phyloP scores from a whole-genome alignment of 1,284 basidiomycete genomes.

The Apiotrichum gracile region DNA sequence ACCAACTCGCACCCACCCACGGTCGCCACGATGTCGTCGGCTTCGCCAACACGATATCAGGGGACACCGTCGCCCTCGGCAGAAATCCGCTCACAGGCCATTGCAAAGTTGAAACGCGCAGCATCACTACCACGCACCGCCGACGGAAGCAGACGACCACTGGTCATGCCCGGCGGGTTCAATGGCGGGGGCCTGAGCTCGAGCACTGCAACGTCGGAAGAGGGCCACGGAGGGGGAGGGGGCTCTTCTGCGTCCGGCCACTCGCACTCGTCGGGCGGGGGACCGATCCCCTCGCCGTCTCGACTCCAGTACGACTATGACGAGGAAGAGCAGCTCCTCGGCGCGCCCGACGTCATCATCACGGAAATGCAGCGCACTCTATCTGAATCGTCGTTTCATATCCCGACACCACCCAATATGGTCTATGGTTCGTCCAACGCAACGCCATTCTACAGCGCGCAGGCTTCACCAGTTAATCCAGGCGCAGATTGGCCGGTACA shows the following conservation, averaged over 20 bases:
- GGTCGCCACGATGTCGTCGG: slow-evolving; percentile 3
- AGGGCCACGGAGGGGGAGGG: slow-evolving; percentile 2
- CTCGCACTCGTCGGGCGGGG: background rate
- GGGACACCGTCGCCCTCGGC: slow-evolving; percentile 7
- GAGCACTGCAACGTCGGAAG: background rate
- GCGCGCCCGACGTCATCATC: slow-evolving; percentile 5
- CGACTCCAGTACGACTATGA: slow-evolving; percentile 7
- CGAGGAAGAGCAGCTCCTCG: slow-evolving; percentile 33
- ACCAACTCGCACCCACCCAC: background rate
- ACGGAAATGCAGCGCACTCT: slow-evolving; percentile 35
- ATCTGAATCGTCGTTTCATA: slow-evolving; percentile 30
- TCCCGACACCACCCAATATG: slow-evolving; percentile 25
- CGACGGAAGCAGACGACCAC: slow-evolving; percentile 70
- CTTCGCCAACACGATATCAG: slow-evolving; percentile 6
- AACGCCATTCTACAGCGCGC: slow-evolving; percentile 16
- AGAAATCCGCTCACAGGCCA: slow-evolving; percentile 62
- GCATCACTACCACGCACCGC: slow-evolving; percentile 82
- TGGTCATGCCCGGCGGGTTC: slow-evolving; percentile 18
- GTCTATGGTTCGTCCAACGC: slow-evolving; percentile 8
- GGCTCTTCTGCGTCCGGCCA: background rate
- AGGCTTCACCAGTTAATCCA: slow-evolving; percentile 19
- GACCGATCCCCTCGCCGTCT: slow-evolving; percentile 2
- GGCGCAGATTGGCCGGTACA: slow-evolving; percentile 28
- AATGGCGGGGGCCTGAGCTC: background rate
- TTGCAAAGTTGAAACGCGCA: slow-evolving; percentile 80